Conservation (phyloP, 2,329 filamentous ascomycete species). For the Clarireedia homoeocarpa region DNA sequence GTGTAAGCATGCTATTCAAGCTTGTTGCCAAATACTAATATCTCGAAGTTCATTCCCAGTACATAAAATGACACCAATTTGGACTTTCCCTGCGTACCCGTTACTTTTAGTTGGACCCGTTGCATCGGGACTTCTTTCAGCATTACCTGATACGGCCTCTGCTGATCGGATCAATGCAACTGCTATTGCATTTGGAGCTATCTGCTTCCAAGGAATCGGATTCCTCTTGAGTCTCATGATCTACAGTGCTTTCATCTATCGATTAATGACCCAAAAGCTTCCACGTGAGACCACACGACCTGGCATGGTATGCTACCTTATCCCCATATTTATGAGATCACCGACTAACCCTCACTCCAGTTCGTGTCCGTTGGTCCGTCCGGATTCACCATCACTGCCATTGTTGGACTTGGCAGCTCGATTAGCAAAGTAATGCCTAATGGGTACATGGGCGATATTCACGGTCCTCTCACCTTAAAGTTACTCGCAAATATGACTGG, state of each 20-base stretch:
- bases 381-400: conserved; percentile 52
- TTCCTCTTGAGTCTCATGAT: conserved; percentile 65
- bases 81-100: conserved; percentile 83
- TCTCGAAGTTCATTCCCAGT: conserved; percentile 49
- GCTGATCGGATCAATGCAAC: conserved; percentile 37
- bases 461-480: conserved; percentile 38
- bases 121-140: conserved; percentile 45
- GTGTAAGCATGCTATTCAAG: conserved; percentile 32
- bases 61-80: conserved; percentile 77
- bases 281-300: conserved; percentile 68
- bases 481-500: conserved; percentile 52
- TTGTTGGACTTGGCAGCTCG: conserved; percentile 34
- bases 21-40: too few relatives aligned
- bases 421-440: conserved; percentile 34
- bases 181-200: conserved; percentile 41
- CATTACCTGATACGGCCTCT: conserved; percentile 17
- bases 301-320: conserved; percentile 47
- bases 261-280: conserved; percentile 81
- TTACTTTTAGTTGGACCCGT: conserved; percentile 70
- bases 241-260: conserved; percentile 75
- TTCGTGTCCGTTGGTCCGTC: conserved; percentile 73
- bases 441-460: conserved; percentile 35
- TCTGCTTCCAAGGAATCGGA: conserved; percentile 46
- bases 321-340: conserved; percentile 5
- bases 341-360: conserved; percentile 26